These are phyloP conservation scores for Citrullus mucosospermus DNA, from an alignment of 306 rosid species.

Conservation along the genomic window DNA sequence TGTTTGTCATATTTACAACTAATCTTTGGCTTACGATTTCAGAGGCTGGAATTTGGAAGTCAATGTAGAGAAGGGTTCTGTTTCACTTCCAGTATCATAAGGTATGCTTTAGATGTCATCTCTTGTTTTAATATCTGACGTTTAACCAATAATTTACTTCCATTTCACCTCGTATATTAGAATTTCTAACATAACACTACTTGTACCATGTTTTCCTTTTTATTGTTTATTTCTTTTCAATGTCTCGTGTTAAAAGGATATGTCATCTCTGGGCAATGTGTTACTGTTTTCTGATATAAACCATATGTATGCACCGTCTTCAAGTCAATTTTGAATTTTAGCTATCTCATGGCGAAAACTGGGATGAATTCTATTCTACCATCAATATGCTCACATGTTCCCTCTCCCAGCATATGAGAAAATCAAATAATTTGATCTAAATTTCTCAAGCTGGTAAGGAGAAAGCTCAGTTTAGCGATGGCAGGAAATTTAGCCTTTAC, in stretches of 20 bases:
- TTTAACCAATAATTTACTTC: background rate
- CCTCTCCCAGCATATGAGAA: background rate
- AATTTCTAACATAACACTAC: background rate
- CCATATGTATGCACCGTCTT: background rate
- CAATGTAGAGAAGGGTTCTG: conserved; percentile 32
- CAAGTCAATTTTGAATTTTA: background rate
- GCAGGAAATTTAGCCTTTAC: background rate
- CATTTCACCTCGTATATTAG: background rate
- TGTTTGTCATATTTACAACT: conserved; percentile 7
- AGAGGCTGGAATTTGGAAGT: conserved; percentile 78
- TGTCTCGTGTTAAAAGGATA: background rate
- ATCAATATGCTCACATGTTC: background rate
- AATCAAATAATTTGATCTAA: background rate
- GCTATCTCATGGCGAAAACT: background rate
- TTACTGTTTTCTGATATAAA: background rate
- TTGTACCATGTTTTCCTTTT: background rate
- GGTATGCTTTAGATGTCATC: conserved; percentile 16
- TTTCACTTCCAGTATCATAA: conserved; percentile 21
- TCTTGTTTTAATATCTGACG: background rate
- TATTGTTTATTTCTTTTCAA: background rate
- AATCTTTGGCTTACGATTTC: conserved; percentile 3
- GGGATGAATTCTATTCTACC: background rate
- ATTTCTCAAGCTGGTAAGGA: background rate
- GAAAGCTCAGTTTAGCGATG: background rate
- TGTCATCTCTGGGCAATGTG: background rate